Percentiles rank a stretch among this genome's conserved stretches.
phyloP scores from a whole-genome alignment of 2,329 filamentous ascomycete genomes.

The Xylaria sp. region DNA sequence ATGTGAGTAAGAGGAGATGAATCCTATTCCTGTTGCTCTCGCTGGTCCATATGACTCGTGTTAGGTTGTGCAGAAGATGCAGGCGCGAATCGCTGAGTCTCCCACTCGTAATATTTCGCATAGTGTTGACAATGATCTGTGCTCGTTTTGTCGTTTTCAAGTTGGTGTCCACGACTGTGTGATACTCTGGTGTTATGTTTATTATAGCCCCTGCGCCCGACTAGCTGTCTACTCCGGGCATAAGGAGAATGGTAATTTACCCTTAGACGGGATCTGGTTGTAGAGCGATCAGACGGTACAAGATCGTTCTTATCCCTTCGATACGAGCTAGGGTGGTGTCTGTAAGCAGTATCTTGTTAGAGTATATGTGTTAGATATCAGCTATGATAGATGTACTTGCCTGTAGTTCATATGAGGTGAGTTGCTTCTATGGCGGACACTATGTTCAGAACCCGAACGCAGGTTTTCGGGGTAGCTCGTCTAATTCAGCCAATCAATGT shows the following conservation, averaged over 20 bases:
- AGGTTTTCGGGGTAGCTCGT: not conserved
- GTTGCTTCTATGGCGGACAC: not conserved
- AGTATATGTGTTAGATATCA: not conserved
- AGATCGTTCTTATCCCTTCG: not conserved
- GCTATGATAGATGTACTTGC: not conserved
- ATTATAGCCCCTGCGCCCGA: not conserved
- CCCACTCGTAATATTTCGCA: not conserved
- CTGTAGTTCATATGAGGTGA: not conserved
- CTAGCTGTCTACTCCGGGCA: not conserved
- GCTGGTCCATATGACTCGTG: not conserved
- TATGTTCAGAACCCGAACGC: not conserved
- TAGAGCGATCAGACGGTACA: not conserved
- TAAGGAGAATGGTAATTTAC: not conserved
- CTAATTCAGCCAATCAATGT: conserved; percentile 10
- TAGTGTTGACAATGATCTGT: not conserved
- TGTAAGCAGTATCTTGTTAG: not conserved
- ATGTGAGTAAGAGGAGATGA: not conserved
- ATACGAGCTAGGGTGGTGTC: not conserved
- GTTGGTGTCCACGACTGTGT: not conserved
- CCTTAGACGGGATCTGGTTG: not conserved
- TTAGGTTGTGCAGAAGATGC: not conserved
- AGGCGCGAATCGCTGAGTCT: not conserved
- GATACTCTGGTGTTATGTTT: not conserved
- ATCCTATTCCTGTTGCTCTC: not conserved
- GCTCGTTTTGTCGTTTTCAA: not conserved